Base-by-base conservation (phyloP, 768 basidiomycete species). In the Lanmaoa rubissima region DNA sequence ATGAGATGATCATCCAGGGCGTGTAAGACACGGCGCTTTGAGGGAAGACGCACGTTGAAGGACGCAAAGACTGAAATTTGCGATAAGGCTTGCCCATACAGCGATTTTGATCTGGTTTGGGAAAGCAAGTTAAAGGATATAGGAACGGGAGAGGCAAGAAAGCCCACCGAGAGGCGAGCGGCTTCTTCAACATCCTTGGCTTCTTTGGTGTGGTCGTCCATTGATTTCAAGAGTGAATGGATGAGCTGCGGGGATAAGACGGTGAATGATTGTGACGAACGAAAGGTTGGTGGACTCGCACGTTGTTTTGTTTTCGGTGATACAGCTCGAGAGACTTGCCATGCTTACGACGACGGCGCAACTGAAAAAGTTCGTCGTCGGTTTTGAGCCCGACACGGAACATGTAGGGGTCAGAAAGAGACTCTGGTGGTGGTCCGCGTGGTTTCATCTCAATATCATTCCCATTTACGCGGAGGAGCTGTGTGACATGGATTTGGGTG, bases 161-260 rank as follows among this genome's bases (percentile, higher is more conserved):
- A 11, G 72, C 83, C 59, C 65, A 91, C 91, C 19, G 87, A 79
- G 46, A 91, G 63, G 19, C 89, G 86, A 38, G 81, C 77, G 32
- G 79, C 78, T 36, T 87, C 82, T 68, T 87, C 88, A 34, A 86
- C 84, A 13, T 80, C 78, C 57, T 78, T 81, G 16, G 93, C 94
- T 64, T 96, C 92, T 49, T 84, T 81, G 0, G 92, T 92, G 65
- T 94, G 90, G 35, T 88, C 86, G 36, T 93, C 90, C 83, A 98
- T 88, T 1, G 94, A 83, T 72, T 96, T 97, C 35, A 98, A 80
- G 58, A 98, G 74, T n/a, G 84, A 81, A n/a, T 75, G 69, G 59
- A 98, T 96, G 57, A 94, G 87, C 90, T 96, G 65, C 42, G 19
- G 57, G n/a, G 47, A 59, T 31, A 44, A 51, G 36, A 19, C 1